Conservation (phyloP, 2,329 filamentous ascomycete species). For the Stenocarpella maydis region DNA sequence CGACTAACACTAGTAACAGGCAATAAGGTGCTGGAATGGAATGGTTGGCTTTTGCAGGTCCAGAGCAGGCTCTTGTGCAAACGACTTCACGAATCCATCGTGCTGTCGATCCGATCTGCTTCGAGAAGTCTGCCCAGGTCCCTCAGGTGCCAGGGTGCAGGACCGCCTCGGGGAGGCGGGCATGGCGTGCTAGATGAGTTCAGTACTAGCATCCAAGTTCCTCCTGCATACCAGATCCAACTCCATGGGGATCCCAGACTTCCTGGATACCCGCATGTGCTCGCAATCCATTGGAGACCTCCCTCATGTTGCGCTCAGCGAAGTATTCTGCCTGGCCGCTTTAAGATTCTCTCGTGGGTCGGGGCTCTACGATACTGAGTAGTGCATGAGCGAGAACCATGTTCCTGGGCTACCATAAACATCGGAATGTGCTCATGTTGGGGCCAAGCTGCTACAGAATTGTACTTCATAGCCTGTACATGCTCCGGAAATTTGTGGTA, state of each 20-base stretch:
- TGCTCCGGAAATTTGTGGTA: not conserved
- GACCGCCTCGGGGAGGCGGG: too few species aligned
- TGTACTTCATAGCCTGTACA: not conserved
- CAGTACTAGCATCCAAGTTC: not conserved
- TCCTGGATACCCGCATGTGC: accelerated
- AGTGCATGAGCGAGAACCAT: too few species aligned
- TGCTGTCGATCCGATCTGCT: not conserved
- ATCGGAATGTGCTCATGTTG: not conserved
- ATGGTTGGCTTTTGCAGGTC: not conserved
- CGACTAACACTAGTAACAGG: not conserved
- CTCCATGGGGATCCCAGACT: not conserved
- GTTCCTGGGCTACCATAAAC: not conserved
- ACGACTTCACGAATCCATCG: not conserved
- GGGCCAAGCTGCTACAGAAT: not conserved
- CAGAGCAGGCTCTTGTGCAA: not conserved
- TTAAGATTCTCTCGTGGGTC: not conserved
- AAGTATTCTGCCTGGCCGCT: not conserved
- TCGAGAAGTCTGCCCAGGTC: not conserved
- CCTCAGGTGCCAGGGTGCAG: too few species aligned
- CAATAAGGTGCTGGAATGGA: not conserved
- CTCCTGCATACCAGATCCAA: not conserved
- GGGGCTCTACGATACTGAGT: not conserved
- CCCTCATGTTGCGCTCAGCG: not conserved
- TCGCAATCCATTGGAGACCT: too few species aligned
- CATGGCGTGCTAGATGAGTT: not conserved